These are phyloP conservation scores for Skeletonema menzelii DNA, from an alignment of 108 stramenopile genomes.

Conservation along the genomic window DNA sequence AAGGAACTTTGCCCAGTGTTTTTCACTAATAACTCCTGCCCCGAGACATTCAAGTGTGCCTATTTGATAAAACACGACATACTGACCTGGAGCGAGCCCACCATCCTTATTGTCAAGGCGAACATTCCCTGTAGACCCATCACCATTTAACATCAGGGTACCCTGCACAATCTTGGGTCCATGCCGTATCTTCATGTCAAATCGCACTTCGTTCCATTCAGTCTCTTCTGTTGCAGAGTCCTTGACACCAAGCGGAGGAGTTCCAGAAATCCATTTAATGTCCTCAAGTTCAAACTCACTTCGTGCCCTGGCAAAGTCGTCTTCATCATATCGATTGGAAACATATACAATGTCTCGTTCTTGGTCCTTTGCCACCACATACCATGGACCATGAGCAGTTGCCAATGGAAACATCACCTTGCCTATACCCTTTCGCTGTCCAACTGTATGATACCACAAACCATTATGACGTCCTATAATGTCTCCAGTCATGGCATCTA, in stretches of 20 bases:
- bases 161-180: conserved; percentile 84
- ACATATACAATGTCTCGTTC: conserved; percentile 74
- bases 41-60: conserved; percentile 89
- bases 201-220: conserved; percentile 36
- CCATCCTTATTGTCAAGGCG: conserved; percentile 80
- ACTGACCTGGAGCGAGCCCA: conserved; percentile 95
- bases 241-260: conserved; percentile 40
- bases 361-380: conserved; percentile 93
- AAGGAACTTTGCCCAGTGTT: conserved; percentile 75
- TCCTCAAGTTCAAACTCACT: conserved; percentile 86
- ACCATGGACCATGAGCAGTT: conserved; percentile 93
- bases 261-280: conserved; percentile 81
- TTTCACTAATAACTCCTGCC: conserved; percentile 87
- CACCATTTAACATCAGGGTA: conserved; percentile 45
- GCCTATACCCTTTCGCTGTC: conserved; percentile 96
- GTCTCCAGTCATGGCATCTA: conserved; percentile 80
- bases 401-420: conserved; percentile 68
- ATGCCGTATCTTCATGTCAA: conserved; percentile 90
- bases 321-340: conserved; percentile 90
- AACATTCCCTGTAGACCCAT: conserved; percentile 52
- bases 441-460: conserved; percentile 97
- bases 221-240: conserved; percentile 27
- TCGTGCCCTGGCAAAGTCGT: conserved; percentile 57
- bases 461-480: conserved; percentile 90
- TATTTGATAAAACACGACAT: conserved; percentile 85